phyloP scores from a whole-genome alignment of 2,329 filamentous ascomycete species.

The Pseudogymnoascus sp. region DNA sequence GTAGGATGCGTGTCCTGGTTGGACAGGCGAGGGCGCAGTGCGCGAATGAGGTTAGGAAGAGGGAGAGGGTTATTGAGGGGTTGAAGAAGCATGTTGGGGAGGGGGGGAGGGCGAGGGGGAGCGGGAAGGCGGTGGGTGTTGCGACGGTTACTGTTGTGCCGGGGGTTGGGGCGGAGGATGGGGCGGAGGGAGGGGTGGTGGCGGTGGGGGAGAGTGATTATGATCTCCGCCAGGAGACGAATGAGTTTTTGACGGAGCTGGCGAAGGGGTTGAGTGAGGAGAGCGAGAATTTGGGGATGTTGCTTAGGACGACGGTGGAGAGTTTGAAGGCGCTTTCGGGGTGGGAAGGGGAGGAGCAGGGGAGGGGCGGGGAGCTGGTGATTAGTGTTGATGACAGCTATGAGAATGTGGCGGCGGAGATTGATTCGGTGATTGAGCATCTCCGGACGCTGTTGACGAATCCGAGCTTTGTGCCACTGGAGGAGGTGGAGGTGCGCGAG shows the following conservation, averaged over 20 bases:
- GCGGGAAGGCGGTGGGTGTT: conserved; percentile 44
- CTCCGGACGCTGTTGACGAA: conserved; percentile 81
- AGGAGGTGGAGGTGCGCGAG: conserved; percentile 87
- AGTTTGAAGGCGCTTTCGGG: conserved; percentile 64
- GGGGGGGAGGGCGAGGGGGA: conserved; percentile 52
- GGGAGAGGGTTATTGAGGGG: conserved; percentile 79
- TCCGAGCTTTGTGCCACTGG: conserved; percentile 89
- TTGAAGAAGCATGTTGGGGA: conserved; percentile 81
- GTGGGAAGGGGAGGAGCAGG: conserved; percentile 33
- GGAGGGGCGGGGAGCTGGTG: conserved; percentile 20
- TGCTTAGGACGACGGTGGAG: conserved; percentile 63
- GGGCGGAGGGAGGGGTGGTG: conserved; percentile 14
- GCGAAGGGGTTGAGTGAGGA: conserved; percentile 81
- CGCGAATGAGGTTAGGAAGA: conserved; percentile 81
- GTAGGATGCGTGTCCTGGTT: conserved; percentile 67
- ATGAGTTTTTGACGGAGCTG: conserved; percentile 77
- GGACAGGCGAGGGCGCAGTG: conserved; percentile 79
- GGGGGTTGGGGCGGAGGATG: conserved; percentile 37
- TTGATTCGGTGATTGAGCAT: conserved; percentile 71
- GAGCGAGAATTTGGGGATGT: conserved; percentile 69
- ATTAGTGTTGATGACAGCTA: conserved; percentile 33
- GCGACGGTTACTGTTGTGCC: conserved; percentile 50
- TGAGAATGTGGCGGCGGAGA: conserved; percentile 60
- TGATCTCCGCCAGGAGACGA: conserved; percentile 76
- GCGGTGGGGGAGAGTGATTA: conserved; percentile 35